Evolutionary conservation across 257 asterid species (phyloP), one percentile per base, ranked within the genome.

Genomic region (Knoxia roxburghii): DNA sequence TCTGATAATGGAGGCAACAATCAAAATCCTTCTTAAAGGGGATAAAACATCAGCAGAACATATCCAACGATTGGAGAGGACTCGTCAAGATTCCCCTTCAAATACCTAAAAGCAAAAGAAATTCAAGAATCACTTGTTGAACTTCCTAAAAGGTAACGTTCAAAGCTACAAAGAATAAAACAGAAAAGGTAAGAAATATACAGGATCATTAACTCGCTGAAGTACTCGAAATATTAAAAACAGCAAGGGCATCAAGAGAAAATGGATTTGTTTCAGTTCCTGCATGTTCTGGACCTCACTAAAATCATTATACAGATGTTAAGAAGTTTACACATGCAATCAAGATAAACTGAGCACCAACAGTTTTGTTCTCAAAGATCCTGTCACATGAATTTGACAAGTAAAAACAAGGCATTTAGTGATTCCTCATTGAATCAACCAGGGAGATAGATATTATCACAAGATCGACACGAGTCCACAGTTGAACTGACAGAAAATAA

Each of bases 11-110:
- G 63, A 21, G 49, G 61, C 73, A 51, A 72, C 26, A 61, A 73
- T 61, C 30, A 55, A n/a, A 24, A 23, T 17, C 40, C 26, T 35
- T 37, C 32, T 27, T 13, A 62, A 74, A 93, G 90, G 79, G 90
- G 85, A 80, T 93, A 93, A 78, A 93, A 90, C 92, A 90, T 84
- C 68, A 93, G 78, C 85, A 93, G 74, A 56, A 93, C 97, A 73
- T 77, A 90, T 72, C 99, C 99, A 75, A 85, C 97, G 80, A 81
- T 85, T 46, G 94, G 86, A 68, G 96, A 82, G 68, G 95, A 80
- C 78, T 81, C 84, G 86, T 93, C 99, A 75, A 93, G 99, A 78
- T 88, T 88, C 73, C 99, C 99, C 99, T 93, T 51, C 70, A 71
- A 70, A 69, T 69, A 56, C 64, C 77, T 68, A 70, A 74, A 52